Conservation (phyloP, 2,329 filamentous ascomycete genomes). For the Leptographium lundbergii region DNA sequence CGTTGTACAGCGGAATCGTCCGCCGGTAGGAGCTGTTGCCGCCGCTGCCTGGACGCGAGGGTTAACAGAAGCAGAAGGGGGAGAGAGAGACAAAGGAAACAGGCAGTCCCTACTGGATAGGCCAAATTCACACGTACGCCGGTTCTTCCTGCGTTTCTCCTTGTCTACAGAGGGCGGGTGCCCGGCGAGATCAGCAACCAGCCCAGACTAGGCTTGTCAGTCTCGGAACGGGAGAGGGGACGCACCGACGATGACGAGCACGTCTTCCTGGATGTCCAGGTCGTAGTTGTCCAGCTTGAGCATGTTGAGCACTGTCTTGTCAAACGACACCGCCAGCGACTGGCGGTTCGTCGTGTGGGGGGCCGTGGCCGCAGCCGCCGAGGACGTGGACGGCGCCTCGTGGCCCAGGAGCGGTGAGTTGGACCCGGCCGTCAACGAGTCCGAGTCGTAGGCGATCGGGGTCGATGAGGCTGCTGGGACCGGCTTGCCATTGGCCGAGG, state of each 20-base stretch:
- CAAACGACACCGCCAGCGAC: slow-evolving; percentile 12
- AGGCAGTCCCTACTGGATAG: slow-evolving; percentile 2
- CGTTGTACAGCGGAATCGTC: slow-evolving; percentile 62
- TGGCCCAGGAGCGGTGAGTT: not conserved
- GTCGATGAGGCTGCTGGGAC: not conserved
- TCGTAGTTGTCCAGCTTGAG: slow-evolving; percentile 13
- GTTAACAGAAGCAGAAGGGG: not conserved
- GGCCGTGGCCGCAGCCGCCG: not conserved
- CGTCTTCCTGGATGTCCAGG: slow-evolving; percentile 10
- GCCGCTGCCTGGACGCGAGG: not conserved
- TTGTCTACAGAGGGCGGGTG: slow-evolving; percentile 7
- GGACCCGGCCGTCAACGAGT: not conserved
- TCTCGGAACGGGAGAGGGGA: not conserved
- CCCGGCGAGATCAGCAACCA: not conserved
- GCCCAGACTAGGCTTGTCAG: not conserved
- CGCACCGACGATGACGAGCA: slow-evolving; percentile 10
- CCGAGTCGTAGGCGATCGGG: not conserved
- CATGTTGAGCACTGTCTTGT: slow-evolving; percentile 13
- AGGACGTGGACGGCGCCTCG: not conserved
- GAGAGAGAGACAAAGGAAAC: not conserved
- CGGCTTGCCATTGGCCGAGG: not conserved
- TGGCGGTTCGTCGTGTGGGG: slow-evolving; percentile 4
- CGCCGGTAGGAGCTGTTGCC: slow-evolving; percentile 3
- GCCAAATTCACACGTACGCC: slow-evolving; percentile 8
- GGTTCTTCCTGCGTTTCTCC: slow-evolving; percentile 12